Evolutionary conservation across 2,329 filamentous ascomycete species (phyloP).

Genomic region (Microascus cirrosus): DNA sequence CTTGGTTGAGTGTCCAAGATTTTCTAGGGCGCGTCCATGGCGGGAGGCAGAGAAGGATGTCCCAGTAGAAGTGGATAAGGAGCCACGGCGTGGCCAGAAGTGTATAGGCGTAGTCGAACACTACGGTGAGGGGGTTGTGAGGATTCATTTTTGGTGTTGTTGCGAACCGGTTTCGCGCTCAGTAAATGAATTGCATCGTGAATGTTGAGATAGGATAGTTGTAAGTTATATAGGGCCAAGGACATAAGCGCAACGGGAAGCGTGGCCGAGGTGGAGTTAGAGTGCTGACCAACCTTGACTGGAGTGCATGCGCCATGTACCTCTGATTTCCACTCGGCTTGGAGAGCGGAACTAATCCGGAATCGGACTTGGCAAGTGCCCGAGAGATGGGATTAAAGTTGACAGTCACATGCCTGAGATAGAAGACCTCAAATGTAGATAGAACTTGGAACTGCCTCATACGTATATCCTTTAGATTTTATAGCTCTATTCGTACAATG

Average conservation of each 20-base stretch:
- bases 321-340: neutral
- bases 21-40: neutral
- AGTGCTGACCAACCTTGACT: neutral
- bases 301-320: neutral
- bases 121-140: neutral
- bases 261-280: neutral
- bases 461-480: neutral
- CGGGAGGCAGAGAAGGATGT: neutral
- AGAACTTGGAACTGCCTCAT: neutral
- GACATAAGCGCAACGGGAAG: neutral
- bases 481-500: neutral
- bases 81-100: neutral
- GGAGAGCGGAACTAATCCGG: neutral
- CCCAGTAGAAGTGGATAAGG: neutral
- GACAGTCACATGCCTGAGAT: neutral
- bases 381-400: neutral
- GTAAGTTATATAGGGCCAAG: neutral
- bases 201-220: neutral
- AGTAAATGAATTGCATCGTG: neutral
- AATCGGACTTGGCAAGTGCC: neutral
- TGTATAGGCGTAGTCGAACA: neutral
- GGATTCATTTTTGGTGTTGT: neutral
- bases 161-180: neutral
- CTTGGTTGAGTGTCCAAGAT: neutral
- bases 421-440: neutral